Percentiles rank a stretch among this genome's conserved stretches.
phyloP scores from a whole-genome alignment of 371 early-diverging fungal species.

The Actinomucor elegans region DNA sequence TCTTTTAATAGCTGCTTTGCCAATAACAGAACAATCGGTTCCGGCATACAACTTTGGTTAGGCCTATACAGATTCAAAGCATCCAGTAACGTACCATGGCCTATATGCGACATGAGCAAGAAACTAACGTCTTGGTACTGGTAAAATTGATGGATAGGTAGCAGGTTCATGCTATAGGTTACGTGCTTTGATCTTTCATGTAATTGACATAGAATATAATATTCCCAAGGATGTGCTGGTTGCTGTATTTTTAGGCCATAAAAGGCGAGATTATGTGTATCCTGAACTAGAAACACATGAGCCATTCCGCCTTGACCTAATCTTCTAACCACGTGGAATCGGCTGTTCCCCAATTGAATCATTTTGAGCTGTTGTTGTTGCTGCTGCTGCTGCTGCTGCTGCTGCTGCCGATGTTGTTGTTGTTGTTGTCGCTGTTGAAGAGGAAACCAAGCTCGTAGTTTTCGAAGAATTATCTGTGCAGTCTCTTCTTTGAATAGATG shows the following conservation, averaged over 20 bases:
- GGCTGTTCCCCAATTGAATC: slow-evolving; percentile 6
- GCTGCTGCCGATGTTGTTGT: not conserved
- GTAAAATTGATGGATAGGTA: slow-evolving; percentile 8
- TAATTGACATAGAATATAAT: slow-evolving; percentile 37
- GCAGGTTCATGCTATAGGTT: too few relatives aligned
- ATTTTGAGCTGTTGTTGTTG: not conserved
- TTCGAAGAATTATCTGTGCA: not conserved
- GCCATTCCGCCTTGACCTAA: slow-evolving; percentile 49
- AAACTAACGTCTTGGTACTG: slow-evolving; percentile 31
- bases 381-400: not conserved
- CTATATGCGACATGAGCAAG: slow-evolving; percentile 26
- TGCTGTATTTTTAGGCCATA: slow-evolving; percentile 37
- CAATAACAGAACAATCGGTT: slow-evolving; percentile 35
- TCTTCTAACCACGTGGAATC: slow-evolving; percentile 16
- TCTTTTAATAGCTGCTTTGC: slow-evolving; percentile 23
- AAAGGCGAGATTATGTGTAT: not conserved
- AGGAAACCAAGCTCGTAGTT: slow-evolving; percentile 1
- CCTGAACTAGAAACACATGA: slow-evolving; percentile 28
- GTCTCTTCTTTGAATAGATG: not conserved
- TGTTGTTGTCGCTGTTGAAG: not conserved
- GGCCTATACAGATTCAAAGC: slow-evolving; percentile 25
- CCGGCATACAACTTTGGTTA: slow-evolving; percentile 24
- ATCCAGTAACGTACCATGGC: slow-evolving; percentile 37
- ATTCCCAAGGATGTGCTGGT: slow-evolving; percentile 46
- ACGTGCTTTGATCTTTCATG: too few relatives aligned